Base-by-base conservation (phyloP, 768 basidiomycete genomes). In the Baorangia bicolor region DNA sequence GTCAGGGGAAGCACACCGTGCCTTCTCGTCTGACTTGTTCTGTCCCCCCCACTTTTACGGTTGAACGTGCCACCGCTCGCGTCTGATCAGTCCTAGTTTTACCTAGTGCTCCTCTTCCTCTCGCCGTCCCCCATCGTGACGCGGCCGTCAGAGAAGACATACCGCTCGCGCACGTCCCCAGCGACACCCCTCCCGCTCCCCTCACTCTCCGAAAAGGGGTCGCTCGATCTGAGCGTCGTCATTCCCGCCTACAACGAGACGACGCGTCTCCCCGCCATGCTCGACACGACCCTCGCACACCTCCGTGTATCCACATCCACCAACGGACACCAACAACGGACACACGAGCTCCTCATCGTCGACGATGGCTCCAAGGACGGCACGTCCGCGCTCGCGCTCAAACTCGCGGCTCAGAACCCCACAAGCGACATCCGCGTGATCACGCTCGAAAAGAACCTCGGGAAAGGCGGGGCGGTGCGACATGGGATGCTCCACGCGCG, bases 211-310 rank as follows among this genome's bases (percentile, higher is more conserved):
- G 81, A 86, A 49, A 70, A 79, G 0, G 76, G 82, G 40, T 75
- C 81, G 1, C 78, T 93, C 47, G 87, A 88, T 65, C 77, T 98
- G 38, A 86, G 85, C 28, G 79, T 98, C 63, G 80, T 97, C 62
- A 83, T 97, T 11, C 95, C 95, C 12, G 94, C 95, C 0, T 98
- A 86, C 79, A 97, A 97, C 65, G 95, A 97, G 72, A 82, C 83
- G 5, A 73, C 79, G n/a, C 84, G 95, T 18, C 77, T 98, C n/a
- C 88, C 86, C 0, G 69, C 76, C 42, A 98, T 98, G 95, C 82
- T 98, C 65, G 73, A 79, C 2, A 83, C 86, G 11, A 85, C 93
- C 11, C 75, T 97, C 52, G 76, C 78, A 18, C 86, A 91, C 63
- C 79, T 93, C 48, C 67, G 69, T 12, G 72, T 33, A 4, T 9